These are phyloP conservation scores for Vigna mungo DNA, from an alignment of 306 rosid species.

Conservation along the genomic window DNA sequence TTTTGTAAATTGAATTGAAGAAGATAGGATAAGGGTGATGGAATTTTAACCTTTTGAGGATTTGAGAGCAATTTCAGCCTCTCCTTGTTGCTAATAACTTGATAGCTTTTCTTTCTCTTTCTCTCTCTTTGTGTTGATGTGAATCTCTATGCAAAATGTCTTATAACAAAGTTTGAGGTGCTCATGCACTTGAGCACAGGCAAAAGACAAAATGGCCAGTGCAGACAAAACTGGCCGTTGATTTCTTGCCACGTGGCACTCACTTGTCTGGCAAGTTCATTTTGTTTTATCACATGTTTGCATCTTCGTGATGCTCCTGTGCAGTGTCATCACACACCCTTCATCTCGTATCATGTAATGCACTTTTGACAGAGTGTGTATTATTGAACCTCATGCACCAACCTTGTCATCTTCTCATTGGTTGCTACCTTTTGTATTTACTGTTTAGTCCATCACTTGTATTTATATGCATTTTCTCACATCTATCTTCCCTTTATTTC, in stretches of 20 bases:
- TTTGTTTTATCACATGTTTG: conserved; percentile 59
- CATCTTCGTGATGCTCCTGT: conserved; percentile 43
- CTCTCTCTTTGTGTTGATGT: not conserved
- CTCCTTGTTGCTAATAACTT: conserved; percentile 57
- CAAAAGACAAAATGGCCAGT: conserved; percentile 41
- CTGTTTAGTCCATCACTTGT: not conserved
- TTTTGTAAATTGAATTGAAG: conserved; percentile 44
- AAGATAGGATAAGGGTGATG: conserved; percentile 81
- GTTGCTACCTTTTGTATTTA: not conserved
- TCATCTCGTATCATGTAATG: not conserved
- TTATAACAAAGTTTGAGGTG: conserved; percentile 24
- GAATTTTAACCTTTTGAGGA: conserved; percentile 56
- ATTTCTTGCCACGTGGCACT: conserved; percentile 54
- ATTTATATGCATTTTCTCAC: no score
- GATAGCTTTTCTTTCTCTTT: conserved; percentile 13
- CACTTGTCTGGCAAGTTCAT: conserved; percentile 40
- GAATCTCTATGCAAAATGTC: no score
- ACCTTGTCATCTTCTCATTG: conserved; percentile 39
- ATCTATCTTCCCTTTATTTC: no score
- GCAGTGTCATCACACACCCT: conserved; percentile 15
- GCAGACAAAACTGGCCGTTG: conserved; percentile 38
- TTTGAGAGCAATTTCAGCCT: conserved; percentile 66
- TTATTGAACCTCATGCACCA: conserved; percentile 19
- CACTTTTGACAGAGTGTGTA: not conserved
- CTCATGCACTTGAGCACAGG: conserved; percentile 34